These are phyloP conservation scores for Phytophthora pisi DNA, from an alignment of 352 stramenopile species.

Conservation along the genomic window DNA sequence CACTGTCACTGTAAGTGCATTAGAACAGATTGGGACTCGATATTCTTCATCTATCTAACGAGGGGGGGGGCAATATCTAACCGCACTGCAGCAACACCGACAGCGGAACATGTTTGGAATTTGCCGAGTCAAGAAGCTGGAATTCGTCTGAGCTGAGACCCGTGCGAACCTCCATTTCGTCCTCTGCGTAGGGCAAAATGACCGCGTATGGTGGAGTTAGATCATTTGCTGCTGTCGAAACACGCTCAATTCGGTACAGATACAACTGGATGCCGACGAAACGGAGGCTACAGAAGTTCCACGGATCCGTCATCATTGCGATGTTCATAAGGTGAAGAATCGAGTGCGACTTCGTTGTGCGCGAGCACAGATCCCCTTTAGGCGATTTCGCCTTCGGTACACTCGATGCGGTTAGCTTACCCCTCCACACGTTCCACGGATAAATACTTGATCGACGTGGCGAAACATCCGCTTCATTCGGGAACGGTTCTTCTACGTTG, in stretches of 20 bases:
- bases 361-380: constrained; percentile 1
- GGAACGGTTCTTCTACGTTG: background rate
- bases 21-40: background rate
- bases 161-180: constrained; percentile 37
- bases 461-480: background rate
- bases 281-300: constrained; percentile 42
- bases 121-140: constrained; percentile 28
- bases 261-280: constrained; percentile 40
- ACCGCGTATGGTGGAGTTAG: constrained; percentile 15
- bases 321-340: constrained; percentile 52
- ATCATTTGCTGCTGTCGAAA: background rate
- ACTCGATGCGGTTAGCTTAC: background rate
- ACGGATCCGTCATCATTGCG: constrained; percentile 59
- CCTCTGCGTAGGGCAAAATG: constrained; percentile 37
- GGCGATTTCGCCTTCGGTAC: constrained; percentile 4
- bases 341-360: constrained; percentile 20
- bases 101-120: constrained; percentile 28
- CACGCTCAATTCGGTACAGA: constrained; percentile 33
- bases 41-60: background rate
- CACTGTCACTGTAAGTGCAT: background rate
- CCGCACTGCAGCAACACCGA: constrained; percentile 28
- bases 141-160: constrained; percentile 26
- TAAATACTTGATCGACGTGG: background rate
- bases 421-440: constrained; percentile 8
- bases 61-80: constrained; percentile 1